Conservation (phyloP, 345 rosid genomes). For the Hevea brasiliensis region DNA sequence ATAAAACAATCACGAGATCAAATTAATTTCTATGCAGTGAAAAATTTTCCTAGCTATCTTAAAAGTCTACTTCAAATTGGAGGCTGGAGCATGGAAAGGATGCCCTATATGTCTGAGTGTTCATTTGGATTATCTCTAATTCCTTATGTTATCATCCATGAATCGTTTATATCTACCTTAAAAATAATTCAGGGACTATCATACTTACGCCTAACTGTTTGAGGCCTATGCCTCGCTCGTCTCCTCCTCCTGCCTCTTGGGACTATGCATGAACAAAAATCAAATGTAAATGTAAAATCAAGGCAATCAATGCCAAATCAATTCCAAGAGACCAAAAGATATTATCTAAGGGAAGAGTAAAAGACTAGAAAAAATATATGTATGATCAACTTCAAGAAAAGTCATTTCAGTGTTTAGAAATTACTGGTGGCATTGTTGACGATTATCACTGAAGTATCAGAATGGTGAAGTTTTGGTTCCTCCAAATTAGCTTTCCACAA, state of each 20-base stretch:
- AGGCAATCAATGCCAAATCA: constrained; percentile 13
- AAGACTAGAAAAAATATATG: background rate
- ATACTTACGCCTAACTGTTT: constrained; percentile 73
- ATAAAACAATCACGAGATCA: background rate
- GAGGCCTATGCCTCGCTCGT: constrained; percentile 69
- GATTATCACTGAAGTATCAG: constrained; percentile 80
- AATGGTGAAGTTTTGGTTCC: constrained; percentile 64
- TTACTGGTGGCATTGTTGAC: constrained; percentile 72
- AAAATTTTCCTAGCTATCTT: background rate
- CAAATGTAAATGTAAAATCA: constrained; percentile 36
- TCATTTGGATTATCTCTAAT: constrained; percentile 6
- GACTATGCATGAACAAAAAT: constrained; percentile 67
- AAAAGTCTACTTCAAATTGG: constrained; percentile 16
- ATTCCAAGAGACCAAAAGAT: background rate
- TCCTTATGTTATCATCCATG: background rate
- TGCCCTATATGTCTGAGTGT: background rate
- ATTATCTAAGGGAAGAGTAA: background rate
- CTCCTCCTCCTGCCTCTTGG: constrained; percentile 75
- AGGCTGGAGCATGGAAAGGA: constrained; percentile 38
- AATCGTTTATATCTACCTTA: constrained; percentile 7
- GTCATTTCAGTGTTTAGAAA: constrained; percentile 29
- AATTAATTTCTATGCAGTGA: background rate
- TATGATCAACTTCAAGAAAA: constrained; percentile 17
- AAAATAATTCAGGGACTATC: constrained; percentile 23
- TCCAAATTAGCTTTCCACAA: constrained; percentile 91